phyloP scores from a whole-genome alignment of 1,284 basidiomycete species.

The Pisolithus thermaeus region DNA sequence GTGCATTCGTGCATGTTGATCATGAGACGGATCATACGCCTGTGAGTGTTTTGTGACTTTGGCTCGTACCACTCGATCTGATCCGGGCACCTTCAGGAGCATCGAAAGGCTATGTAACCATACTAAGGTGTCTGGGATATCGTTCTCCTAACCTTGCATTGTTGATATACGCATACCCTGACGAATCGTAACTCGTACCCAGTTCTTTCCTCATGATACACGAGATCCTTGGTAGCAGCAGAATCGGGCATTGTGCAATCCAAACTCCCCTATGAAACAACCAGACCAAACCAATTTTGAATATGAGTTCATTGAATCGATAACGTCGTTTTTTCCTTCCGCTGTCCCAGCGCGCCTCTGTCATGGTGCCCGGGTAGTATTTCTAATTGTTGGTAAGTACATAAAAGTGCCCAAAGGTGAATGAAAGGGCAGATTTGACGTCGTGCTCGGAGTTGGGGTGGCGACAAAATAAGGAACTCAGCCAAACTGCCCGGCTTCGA shows the following conservation, averaged over 20 bases:
- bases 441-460: slow-evolving; percentile 5
- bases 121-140: too few species aligned
- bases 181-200: background rate
- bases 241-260: too few species aligned
- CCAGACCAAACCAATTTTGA: background rate
- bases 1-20: slow-evolving; percentile 92
- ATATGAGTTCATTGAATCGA: background rate
- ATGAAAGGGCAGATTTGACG: background rate
- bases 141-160: too few species aligned
- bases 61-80: background rate
- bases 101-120: slow-evolving; percentile 19
- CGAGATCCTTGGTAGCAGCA: too few species aligned
- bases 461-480: slow-evolving; percentile 24
- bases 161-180: background rate
- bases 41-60: slow-evolving; percentile 36
- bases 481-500: slow-evolving; percentile 8
- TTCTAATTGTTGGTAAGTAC: background rate
- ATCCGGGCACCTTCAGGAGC: slow-evolving; percentile 19
- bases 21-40: slow-evolving; percentile 84
- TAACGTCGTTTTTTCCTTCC: background rate
- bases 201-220: background rate
- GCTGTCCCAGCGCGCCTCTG: background rate
- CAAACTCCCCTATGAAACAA: too few species aligned
- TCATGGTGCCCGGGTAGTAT: too few species aligned
- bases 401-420: background rate